Evolutionary conservation across 2,329 filamentous ascomycete genomes (phyloP).

Genomic region (Pseudogymnoascus sp.): DNA sequence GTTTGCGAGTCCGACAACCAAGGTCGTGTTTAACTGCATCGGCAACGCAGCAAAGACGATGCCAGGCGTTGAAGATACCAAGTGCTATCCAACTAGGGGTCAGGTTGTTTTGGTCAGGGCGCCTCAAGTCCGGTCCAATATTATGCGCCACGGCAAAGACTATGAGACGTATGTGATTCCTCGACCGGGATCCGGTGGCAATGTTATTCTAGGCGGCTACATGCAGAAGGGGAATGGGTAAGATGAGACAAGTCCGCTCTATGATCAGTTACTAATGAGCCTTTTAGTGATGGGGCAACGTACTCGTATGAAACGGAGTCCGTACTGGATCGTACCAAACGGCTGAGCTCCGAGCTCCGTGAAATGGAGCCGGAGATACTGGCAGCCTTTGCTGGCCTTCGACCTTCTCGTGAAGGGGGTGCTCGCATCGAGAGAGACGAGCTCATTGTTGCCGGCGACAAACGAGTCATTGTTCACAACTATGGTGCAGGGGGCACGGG

Average conservation of each 20-base stretch:
- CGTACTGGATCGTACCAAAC: slow-evolving; percentile 32
- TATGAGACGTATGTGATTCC: slow-evolving; percentile 38
- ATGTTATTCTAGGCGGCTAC: slow-evolving; percentile 34
- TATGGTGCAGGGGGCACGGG: slow-evolving; percentile 41
- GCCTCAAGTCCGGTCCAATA: slow-evolving; percentile 31
- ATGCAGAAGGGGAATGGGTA: slow-evolving; percentile 32
- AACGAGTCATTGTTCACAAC: slow-evolving; percentile 31
- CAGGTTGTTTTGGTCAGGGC: slow-evolving; percentile 29
- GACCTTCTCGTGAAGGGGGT: slow-evolving; percentile 33
- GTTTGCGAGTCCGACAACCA: slow-evolving; percentile 15
- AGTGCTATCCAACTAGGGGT: slow-evolving; percentile 22
- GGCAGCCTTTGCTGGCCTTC: slow-evolving; percentile 28
- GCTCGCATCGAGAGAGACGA: slow-evolving; percentile 28
- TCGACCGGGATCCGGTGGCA: slow-evolving; percentile 31
- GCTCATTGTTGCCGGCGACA: slow-evolving; percentile 22
- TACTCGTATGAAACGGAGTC: slow-evolving; percentile 33
- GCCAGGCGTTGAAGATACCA: slow-evolving; percentile 17
- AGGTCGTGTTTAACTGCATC: slow-evolving; percentile 16
- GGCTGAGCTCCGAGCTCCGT: slow-evolving; percentile 28
- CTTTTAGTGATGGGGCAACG: slow-evolving; percentile 28
- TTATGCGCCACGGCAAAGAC: slow-evolving; percentile 34
- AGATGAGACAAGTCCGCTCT: slow-evolving; percentile 11
- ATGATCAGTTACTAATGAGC: not conserved
- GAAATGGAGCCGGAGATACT: slow-evolving; percentile 27
- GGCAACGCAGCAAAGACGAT: slow-evolving; percentile 14